A percentile compares a stretch with the other conserved stretches of the same genome.
phyloP scores from a whole-genome alignment of 2,329 filamentous ascomycete genomes.

The Anisogramma anomala region DNA sequence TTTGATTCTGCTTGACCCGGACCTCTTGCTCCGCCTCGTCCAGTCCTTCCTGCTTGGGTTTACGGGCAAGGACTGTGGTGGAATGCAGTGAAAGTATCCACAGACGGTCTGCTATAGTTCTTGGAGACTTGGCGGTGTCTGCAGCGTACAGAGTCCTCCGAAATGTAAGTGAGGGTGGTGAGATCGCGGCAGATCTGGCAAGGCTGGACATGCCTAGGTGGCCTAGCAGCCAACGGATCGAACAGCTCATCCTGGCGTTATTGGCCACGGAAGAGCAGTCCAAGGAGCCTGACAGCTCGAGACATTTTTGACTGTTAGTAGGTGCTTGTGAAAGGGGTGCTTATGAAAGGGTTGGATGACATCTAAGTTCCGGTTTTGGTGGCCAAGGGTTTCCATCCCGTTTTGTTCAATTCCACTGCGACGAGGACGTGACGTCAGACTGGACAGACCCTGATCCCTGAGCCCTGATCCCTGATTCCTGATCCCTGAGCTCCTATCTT shows the following conservation, averaged over 20 bases:
- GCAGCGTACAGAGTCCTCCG: not conserved
- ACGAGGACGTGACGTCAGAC: conserved; percentile 2
- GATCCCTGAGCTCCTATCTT: too few relatives aligned
- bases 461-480: too few relatives aligned
- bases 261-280: conserved; percentile 1
- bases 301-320: not conserved
- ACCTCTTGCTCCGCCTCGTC: conserved; percentile 28
- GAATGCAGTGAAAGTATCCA: conserved; percentile 1
- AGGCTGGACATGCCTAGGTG: conserved; percentile 16
- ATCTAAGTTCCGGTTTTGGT: not conserved
- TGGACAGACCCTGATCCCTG: too few relatives aligned
- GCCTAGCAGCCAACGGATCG: conserved; percentile 15
- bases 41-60: conserved; percentile 23
- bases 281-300: not conserved
- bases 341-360: not conserved
- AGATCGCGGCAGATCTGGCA: conserved; percentile 1
- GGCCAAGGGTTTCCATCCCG: not conserved
- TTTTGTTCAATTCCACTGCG: not conserved
- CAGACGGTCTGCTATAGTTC: not conserved
- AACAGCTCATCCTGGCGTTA: conserved; percentile 16
- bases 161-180: not conserved
- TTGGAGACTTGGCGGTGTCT: not conserved
- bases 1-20: conserved; percentile 41
- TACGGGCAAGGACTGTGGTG: too few relatives aligned
- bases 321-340: not conserved